phyloP scores from a whole-genome alignment of 495 filamentous ascomycete genomes.

The Hypoxylon cercidicola region DNA sequence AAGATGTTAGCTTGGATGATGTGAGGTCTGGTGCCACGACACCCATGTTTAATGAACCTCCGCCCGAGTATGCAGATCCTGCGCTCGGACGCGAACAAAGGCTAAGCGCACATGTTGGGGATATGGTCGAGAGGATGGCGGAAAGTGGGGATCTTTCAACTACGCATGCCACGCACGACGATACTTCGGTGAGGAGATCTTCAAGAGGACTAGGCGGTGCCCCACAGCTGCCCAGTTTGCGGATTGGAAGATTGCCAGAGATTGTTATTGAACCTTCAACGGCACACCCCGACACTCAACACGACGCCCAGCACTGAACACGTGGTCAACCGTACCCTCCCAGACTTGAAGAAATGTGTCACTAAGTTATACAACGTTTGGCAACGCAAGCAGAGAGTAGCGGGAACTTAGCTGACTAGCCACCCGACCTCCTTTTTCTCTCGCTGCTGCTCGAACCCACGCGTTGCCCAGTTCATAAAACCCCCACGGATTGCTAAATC shows the following conservation, averaged over 20 bases:
- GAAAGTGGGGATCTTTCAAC: conserved; percentile 40
- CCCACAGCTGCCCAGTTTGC: conserved; percentile 57
- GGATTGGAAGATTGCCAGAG: conserved; percentile 55
- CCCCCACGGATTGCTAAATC: too few species aligned
- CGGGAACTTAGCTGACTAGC: too few species aligned
- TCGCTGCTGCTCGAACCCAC: too few species aligned
- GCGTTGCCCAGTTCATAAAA: too few species aligned
- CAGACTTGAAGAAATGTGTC: too few species aligned
- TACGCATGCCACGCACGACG: conserved; percentile 12
- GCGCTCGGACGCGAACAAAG: conserved; percentile 42
- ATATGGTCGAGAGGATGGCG: conserved; percentile 35
- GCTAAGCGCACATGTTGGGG: conserved; percentile 48
- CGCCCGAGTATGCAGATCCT: conserved; percentile 60
- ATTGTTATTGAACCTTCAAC: conserved; percentile 64
- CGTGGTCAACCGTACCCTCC: not conserved
- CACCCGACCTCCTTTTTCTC: too few species aligned
- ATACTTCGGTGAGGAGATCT: conserved; percentile 25
- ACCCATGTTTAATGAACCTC: conserved; percentile 56
- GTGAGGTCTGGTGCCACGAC: conserved; percentile 46
- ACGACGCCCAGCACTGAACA: conserved; percentile 15
- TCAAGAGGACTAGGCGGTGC: conserved; percentile 49
- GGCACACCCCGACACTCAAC: conserved; percentile 47
- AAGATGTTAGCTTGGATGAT: conserved; percentile 63
- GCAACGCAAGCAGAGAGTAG: too few species aligned
- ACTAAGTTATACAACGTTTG: too few species aligned